Conservation (phyloP, 805 yeast genomes). For the Metschnikowia vanudenii region DNA sequence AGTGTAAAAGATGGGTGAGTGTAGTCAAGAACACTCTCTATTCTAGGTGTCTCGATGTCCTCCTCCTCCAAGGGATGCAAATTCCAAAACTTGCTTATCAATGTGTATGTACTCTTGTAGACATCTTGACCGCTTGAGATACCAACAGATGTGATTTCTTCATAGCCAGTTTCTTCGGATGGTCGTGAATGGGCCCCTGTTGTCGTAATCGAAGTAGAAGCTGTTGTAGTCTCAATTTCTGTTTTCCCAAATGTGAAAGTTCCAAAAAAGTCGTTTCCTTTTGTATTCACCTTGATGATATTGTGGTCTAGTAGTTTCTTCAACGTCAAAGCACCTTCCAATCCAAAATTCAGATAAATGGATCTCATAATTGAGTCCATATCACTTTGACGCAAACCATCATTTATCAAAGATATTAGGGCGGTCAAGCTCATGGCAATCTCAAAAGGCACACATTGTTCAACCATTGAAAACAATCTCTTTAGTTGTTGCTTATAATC, state of each 20-base stretch:
- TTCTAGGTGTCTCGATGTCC: constrained; percentile 8
- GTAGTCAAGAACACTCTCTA: constrained; percentile 31
- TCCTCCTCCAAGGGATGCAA: constrained; percentile 45
- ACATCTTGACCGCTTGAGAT: constrained; percentile 29
- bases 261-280: constrained; percentile 26
- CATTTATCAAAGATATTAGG: constrained; percentile 59
- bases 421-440: constrained; percentile 54
- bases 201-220: constrained; percentile 10
- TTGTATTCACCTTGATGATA: constrained; percentile 37
- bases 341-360: constrained; percentile 64
- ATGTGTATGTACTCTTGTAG: constrained; percentile 34
- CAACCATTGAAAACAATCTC: constrained; percentile 39
- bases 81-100: constrained; percentile 45
- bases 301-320: constrained; percentile 50
- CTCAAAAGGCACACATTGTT: constrained; percentile 31
- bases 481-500: constrained; percentile 35
- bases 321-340: constrained; percentile 46
- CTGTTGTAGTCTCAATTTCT: constrained; percentile 17
- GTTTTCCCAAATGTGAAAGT: constrained; percentile 17
- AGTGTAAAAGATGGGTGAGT: constrained; percentile 59
- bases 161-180: constrained; percentile 16
- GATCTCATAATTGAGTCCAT: constrained; percentile 53
- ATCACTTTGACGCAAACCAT: constrained; percentile 69
- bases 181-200: constrained; percentile 3
- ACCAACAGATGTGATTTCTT: constrained; percentile 25